These are phyloP conservation scores for Kodamaea leandrae DNA, from an alignment of 805 yeast species.

Conservation along the genomic window DNA sequence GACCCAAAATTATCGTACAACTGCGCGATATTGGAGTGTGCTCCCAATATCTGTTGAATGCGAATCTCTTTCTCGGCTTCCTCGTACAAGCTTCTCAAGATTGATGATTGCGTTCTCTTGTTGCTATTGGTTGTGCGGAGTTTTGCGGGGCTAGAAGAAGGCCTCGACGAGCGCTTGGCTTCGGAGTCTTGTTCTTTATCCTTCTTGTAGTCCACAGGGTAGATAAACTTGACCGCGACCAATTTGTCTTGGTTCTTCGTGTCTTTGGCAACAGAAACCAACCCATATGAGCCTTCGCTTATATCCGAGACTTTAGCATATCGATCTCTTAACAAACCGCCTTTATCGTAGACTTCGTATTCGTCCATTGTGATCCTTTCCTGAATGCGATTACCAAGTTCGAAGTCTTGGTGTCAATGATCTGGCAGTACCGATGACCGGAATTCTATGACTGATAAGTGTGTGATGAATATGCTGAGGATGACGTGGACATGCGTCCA, in stretches of 20 bases:
- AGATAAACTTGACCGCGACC: conserved; percentile 85
- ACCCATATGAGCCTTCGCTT: conserved; percentile 92
- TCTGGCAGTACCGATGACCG: not conserved
- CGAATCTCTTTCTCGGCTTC: conserved; percentile 71
- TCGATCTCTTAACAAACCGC: conserved; percentile 52
- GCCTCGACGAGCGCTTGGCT: conserved; percentile 20
- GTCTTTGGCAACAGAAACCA: conserved; percentile 85
- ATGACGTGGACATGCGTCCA: not conserved
- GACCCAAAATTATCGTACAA: conserved; percentile 52
- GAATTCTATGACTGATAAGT: not conserved
- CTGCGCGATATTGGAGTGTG: conserved; percentile 44
- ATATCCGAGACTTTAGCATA: conserved; percentile 71
- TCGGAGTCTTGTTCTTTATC: conserved; percentile 6
- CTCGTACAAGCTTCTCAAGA: conserved; percentile 33
- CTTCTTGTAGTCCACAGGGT: conserved; percentile 48
- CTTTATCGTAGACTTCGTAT: conserved; percentile 38
- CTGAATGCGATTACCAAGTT: too few relatives aligned
- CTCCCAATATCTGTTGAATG: conserved; percentile 61
- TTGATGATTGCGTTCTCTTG: conserved; percentile 16
- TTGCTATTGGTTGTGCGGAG: conserved; percentile 19
- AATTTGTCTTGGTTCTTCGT: conserved; percentile 42
- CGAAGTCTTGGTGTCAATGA: too few relatives aligned
- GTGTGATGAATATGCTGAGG: not conserved
- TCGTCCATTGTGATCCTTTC: conserved; percentile 30
- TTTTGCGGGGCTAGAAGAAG: conserved; percentile 38